phyloP scores from a whole-genome alignment of 2,329 filamentous ascomycete genomes.

The Cladosporium sp. region DNA sequence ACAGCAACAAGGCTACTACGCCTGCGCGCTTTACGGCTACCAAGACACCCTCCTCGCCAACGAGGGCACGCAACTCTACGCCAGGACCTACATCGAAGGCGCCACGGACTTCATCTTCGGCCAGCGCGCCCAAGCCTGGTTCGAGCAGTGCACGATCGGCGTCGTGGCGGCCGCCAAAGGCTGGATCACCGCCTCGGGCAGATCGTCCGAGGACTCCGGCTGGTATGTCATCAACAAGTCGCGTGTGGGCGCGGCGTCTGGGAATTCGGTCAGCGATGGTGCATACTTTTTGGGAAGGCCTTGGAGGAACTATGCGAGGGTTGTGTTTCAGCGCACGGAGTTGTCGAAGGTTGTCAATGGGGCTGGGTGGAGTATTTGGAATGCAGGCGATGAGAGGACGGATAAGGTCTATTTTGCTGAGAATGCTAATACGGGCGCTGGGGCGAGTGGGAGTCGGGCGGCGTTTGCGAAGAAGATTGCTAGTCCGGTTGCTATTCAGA shows the following conservation, averaged over 20 bases:
- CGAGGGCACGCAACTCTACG: conserved; percentile 52
- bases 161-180: conserved; percentile 34
- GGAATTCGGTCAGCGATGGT: conserved; percentile 35
- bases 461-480: conserved; percentile 42
- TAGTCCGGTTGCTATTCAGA: conserved; percentile 39
- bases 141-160: conserved; percentile 46
- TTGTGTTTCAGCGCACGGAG: conserved; percentile 48
- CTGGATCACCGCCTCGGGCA: conserved; percentile 40
- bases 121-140: conserved; percentile 49
- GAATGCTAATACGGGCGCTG: conserved; percentile 55
- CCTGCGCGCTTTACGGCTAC: conserved; percentile 49
- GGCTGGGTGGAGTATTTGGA: conserved; percentile 57
- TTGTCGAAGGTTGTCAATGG: conserved; percentile 55
- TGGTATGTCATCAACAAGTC: conserved; percentile 56
- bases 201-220: conserved; percentile 34
- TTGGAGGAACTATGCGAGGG: conserved; percentile 49
- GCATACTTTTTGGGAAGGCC: conserved; percentile 50
- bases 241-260: conserved; percentile 39
- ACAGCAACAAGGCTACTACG: conserved; percentile 53
- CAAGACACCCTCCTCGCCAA: conserved; percentile 53
- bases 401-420: conserved; percentile 54
- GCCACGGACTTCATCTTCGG: conserved; percentile 59
- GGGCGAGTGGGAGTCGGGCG: conserved; percentile 48
- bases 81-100: conserved; percentile 52
- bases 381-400: conserved; percentile 44